A percentile compares a stretch with the other conserved stretches of the same genome.
These are phyloP conservation scores for Hortiboletus flavorubellus DNA, from an alignment of 768 basidiomycete species.

Conservation along the genomic window DNA sequence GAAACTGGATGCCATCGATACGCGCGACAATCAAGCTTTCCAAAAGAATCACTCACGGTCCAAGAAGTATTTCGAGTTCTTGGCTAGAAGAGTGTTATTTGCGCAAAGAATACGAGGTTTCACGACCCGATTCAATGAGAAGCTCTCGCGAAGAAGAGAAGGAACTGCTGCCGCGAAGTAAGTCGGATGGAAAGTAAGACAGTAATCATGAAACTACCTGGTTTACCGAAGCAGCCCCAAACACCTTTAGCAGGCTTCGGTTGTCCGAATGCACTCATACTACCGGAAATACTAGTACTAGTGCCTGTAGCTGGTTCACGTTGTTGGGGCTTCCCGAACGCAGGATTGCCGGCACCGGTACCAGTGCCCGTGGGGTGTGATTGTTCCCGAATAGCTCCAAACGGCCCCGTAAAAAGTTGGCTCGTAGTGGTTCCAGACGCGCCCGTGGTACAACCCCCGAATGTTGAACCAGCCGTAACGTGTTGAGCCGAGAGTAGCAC, in stretches of 20 bases:
- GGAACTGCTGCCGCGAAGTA: slow-evolving; percentile 22
- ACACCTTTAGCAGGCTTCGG: slow-evolving; percentile 29
- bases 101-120: slow-evolving; percentile 25
- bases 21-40: not conserved
- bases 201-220: slow-evolving; percentile 10
- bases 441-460: slow-evolving; percentile 19
- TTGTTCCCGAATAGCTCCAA: slow-evolving; percentile 22
- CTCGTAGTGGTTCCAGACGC: slow-evolving; percentile 19
- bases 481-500: slow-evolving; percentile 20
- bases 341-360: too few species aligned
- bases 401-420: slow-evolving; percentile 22
- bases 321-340: too few species aligned
- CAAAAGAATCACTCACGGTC: slow-evolving; percentile 14
- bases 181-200: not conserved
- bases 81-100: slow-evolving; percentile 26
- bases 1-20: slow-evolving; percentile 7
- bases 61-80: slow-evolving; percentile 29
- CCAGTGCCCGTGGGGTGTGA: too few species aligned
- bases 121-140: slow-evolving; percentile 3
- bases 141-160: slow-evolving; percentile 26
- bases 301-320: slow-evolving; percentile 16
- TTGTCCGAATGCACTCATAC: slow-evolving; percentile 28
- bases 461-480: slow-evolving; percentile 21
- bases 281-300: slow-evolving; percentile 25
- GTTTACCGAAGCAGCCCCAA: slow-evolving; percentile 20